Evolutionary conservation across 192 early-diverging fungal genomes (phyloP).

Genomic region (Dimargaris cristalligena): DNA sequence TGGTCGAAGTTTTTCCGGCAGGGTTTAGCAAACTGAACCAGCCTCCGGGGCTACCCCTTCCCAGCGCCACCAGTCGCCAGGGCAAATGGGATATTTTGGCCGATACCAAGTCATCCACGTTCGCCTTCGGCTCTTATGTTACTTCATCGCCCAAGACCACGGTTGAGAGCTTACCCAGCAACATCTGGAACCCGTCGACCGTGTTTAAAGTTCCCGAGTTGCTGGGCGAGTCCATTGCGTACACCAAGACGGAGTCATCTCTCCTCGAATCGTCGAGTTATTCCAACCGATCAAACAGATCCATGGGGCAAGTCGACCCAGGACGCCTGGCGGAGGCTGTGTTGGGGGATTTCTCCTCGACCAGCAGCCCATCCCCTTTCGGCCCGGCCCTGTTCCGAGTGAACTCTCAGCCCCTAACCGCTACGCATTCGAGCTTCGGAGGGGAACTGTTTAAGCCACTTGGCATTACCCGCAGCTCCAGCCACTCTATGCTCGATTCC

Average conservation of each 20-base stretch:
- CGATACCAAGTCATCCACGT: background rate
- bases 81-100: background rate
- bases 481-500: too few relatives aligned
- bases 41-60: background rate
- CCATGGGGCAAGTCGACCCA: background rate
- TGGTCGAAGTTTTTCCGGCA: too few relatives aligned
- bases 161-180: background rate
- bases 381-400: too few relatives aligned
- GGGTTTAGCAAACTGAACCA: too few relatives aligned
- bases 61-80: background rate
- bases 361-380: background rate
- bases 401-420: too few relatives aligned
- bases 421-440: too few relatives aligned
- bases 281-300: background rate
- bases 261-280: background rate
- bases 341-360: too few relatives aligned
- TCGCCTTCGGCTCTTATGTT: too few relatives aligned
- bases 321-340: too few relatives aligned
- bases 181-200: conserved; percentile 3
- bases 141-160: background rate
- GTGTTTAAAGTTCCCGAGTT: background rate
- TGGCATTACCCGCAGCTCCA: too few relatives aligned
- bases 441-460: too few relatives aligned
- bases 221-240: background rate
- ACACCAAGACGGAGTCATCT: background rate